Percentiles rank a stretch among this genome's conserved stretches.
phyloP scores from a whole-genome alignment of 805 yeast genomes.

The Candida ficus region DNA sequence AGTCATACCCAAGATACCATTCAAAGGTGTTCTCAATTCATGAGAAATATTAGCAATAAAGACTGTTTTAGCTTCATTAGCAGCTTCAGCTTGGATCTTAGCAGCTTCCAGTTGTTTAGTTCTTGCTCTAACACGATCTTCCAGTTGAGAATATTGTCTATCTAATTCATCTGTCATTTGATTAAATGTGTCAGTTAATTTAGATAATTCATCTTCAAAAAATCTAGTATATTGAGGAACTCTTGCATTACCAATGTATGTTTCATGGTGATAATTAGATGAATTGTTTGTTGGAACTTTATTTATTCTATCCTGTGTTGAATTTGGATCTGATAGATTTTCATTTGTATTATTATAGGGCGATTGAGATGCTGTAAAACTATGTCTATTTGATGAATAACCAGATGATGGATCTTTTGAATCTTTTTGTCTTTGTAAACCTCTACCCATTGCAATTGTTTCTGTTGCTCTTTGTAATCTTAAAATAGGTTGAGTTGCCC shows the following conservation, averaged over 20 bases:
- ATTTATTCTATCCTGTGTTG: background rate
- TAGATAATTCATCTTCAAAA: constrained; percentile 81
- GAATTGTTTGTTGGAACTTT: constrained; percentile 1
- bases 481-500: constrained; percentile 79
- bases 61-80: constrained; percentile 94
- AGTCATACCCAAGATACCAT: constrained; percentile 95
- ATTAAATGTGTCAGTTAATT: constrained; percentile 82
- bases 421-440: constrained; percentile 24
- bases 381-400: constrained; percentile 10
- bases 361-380: constrained; percentile 4
- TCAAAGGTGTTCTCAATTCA: constrained; percentile 91
- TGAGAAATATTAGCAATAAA: constrained; percentile 91
- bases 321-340: background rate
- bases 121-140: constrained; percentile 81
- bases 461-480: constrained; percentile 80
- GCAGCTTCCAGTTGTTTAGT: constrained; percentile 88
- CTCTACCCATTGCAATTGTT: constrained; percentile 36
- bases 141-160: constrained; percentile 76
- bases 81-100: constrained; percentile 84
- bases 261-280: constrained; percentile 17
- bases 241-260: constrained; percentile 33
- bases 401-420: constrained; percentile 12
- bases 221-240: constrained; percentile 45
- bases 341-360: constrained; percentile 4
- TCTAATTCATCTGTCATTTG: constrained; percentile 87